These are phyloP conservation scores for Aspergillus niger DNA, from an alignment of 2,329 filamentous ascomycete genomes.

Conservation along the genomic window DNA sequence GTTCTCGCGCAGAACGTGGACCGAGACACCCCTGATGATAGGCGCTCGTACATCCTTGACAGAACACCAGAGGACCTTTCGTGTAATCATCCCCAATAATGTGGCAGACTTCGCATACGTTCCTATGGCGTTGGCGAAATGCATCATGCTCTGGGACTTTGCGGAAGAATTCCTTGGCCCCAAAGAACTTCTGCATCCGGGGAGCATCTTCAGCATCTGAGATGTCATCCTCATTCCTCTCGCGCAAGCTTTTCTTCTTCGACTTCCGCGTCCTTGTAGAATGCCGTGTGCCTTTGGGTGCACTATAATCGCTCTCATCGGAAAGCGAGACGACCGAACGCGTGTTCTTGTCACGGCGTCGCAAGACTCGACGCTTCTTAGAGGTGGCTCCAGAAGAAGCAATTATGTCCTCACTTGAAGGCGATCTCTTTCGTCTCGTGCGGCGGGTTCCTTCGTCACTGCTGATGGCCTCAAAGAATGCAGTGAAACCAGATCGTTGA, in stretches of 20 bases:
- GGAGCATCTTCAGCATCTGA: slow-evolving; percentile 52
- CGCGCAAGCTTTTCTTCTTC: slow-evolving; percentile 46
- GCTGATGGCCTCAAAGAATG: slow-evolving; percentile 21
- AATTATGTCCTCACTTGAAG: slow-evolving; percentile 30
- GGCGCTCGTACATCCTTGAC: slow-evolving; percentile 83
- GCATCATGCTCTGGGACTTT: slow-evolving; percentile 60
- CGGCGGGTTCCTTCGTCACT: slow-evolving; percentile 22
- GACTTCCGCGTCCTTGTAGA: slow-evolving; percentile 35
- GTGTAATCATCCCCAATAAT: slow-evolving; percentile 54
- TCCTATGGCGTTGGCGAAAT: slow-evolving; percentile 71
- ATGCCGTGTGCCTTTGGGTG: slow-evolving; percentile 25
- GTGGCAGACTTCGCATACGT: slow-evolving; percentile 71
- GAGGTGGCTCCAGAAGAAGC: slow-evolving; percentile 12
- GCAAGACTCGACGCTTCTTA: slow-evolving; percentile 18
- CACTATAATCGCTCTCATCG: slow-evolving; percentile 9
- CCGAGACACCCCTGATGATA: slow-evolving; percentile 87
- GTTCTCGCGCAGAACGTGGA: slow-evolving; percentile 71
- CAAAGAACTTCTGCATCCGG: slow-evolving; percentile 46
- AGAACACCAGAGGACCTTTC: slow-evolving; percentile 75
- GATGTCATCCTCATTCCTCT: slow-evolving; percentile 41
- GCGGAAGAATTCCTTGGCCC: slow-evolving; percentile 74
- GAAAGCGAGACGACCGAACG: slow-evolving; percentile 10
- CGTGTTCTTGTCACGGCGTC: slow-evolving; percentile 12
- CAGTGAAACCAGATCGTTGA: slow-evolving; percentile 20
- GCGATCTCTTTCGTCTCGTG: not conserved